Evolutionary conservation across 495 filamentous ascomycete genomes (phyloP).

Genomic region (Penicillium dipodomyicola): DNA sequence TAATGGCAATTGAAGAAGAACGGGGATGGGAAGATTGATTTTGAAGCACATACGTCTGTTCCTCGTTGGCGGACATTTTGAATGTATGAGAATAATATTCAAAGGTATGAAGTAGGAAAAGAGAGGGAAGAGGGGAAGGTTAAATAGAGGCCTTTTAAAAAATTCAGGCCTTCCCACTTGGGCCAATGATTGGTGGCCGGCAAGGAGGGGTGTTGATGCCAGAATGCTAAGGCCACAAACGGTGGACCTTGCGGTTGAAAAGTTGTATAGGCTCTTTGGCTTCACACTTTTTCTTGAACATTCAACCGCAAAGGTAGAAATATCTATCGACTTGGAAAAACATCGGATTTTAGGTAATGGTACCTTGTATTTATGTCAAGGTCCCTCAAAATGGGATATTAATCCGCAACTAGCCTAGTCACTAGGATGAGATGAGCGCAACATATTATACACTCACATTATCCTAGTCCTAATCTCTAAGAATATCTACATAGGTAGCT

Average conservation of each 20-base stretch:
- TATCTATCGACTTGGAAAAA: not conserved
- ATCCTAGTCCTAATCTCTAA: not conserved
- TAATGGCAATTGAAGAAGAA: conserved; percentile 11
- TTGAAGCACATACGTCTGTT: conserved; percentile 79
- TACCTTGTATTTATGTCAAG: not conserved
- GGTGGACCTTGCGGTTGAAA: too few species aligned
- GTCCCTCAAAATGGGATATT: not conserved
- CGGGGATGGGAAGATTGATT: not conserved
- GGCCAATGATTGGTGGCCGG: conserved; percentile 19
- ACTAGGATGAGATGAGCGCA: too few species aligned
- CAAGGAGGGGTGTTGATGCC: conserved; percentile 24
- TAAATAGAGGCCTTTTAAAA: conserved; percentile 28
- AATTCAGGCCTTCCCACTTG: conserved; percentile 21
- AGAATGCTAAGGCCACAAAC: conserved; percentile 1
- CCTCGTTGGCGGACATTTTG: conserved; percentile 68
- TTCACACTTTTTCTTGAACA: not conserved
- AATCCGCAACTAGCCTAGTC: not conserved
- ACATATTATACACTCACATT: too few species aligned
- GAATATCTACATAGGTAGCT: not conserved
- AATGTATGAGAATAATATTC: conserved; percentile 36
- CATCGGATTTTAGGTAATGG: not conserved
- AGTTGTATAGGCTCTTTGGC: not conserved
- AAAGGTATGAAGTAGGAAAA: conserved; percentile 31
- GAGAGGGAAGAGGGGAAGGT: conserved; percentile 35
- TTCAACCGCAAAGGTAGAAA: not conserved